A percentile compares a stretch with the other conserved stretches of the same genome.
These are phyloP conservation scores for Penicillium manginii DNA, from an alignment of 495 filamentous ascomycete genomes.

Conservation along the genomic window DNA sequence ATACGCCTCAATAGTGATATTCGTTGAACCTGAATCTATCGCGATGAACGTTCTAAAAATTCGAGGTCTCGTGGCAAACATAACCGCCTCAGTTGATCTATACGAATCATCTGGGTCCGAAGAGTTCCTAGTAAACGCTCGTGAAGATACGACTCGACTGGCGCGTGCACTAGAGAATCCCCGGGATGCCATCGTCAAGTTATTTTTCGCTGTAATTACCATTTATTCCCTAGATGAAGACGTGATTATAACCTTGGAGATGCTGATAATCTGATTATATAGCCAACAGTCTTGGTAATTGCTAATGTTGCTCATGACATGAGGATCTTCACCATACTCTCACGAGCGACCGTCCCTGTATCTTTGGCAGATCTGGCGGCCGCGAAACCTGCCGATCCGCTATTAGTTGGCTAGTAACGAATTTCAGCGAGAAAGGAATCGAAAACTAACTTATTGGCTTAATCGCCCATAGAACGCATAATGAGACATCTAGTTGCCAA, in stretches of 20 bases:
- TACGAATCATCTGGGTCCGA: background rate
- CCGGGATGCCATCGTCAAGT: background rate
- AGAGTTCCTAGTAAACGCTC: background rate
- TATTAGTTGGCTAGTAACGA: constrained; percentile 1
- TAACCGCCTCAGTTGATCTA: background rate
- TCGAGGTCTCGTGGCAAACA: background rate
- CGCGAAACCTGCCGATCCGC: background rate
- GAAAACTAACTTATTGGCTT: background rate
- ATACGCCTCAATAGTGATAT: background rate
- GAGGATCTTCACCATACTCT: constrained; percentile 7
- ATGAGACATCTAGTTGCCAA: constrained; percentile 6
- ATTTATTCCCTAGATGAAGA: background rate
- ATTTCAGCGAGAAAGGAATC: background rate
- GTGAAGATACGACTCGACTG: background rate
- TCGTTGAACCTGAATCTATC: background rate
- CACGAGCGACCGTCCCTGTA: background rate
- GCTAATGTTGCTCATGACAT: constrained; percentile 9
- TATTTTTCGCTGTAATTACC: background rate
- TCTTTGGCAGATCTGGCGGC: constrained; percentile 6
- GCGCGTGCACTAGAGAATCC: background rate
- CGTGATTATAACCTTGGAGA: background rate
- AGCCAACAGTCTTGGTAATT: background rate
- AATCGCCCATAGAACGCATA: constrained; percentile 5
- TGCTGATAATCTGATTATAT: background rate
- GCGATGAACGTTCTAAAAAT: background rate